Conservation (phyloP, 1,284 basidiomycete species). For the Ustanciosporium gigantosporum region DNA sequence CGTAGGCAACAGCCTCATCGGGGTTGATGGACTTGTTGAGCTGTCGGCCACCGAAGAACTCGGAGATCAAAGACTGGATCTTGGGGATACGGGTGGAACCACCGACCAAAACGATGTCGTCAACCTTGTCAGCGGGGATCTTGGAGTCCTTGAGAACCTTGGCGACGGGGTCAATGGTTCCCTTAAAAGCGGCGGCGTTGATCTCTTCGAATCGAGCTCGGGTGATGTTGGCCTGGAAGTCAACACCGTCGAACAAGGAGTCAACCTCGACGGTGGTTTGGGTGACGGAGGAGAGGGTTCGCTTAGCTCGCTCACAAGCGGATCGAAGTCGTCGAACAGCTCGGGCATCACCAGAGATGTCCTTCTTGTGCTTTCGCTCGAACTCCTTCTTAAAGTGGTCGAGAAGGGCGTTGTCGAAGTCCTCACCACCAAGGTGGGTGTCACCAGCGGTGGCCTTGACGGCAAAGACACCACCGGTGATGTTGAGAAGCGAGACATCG, state of each 20-base stretch:
- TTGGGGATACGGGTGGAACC: conserved; percentile 99
- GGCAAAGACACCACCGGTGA: conserved; percentile 70
- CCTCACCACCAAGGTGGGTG: conserved; percentile 77
- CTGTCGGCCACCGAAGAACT: conserved; percentile 95
- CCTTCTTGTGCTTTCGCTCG: conserved; percentile 76
- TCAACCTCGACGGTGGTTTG: conserved; percentile 99
- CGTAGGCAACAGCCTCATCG: conserved; percentile 64
- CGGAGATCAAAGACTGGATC: conserved; percentile 95
- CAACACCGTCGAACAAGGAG: conserved; percentile 85
- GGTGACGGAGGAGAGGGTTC: conserved; percentile 93
- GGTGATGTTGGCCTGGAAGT: conserved; percentile 61
- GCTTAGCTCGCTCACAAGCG: conserved; percentile 99
- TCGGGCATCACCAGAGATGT: conserved; percentile 94
- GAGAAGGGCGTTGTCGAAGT: conserved; percentile 96
- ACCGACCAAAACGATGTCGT: conserved; percentile 99
- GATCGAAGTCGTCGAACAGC: conserved; percentile 91
- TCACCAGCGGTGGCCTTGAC: conserved; percentile 70
- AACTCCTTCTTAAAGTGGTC: conserved; percentile 76
- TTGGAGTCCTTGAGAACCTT: conserved; percentile 99
- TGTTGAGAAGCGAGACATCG: conserved; percentile 71
- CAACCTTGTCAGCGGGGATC: conserved; percentile 93
- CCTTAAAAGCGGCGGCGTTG: conserved; percentile 90
- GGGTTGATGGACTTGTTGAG: conserved; percentile 86
- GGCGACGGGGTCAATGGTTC: conserved; percentile 95
- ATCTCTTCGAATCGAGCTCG: conserved; percentile 99